Conservation (phyloP, 225 moss, liverwort and hornwort genomes). For the Rhytidiadelphus loreus region DNA sequence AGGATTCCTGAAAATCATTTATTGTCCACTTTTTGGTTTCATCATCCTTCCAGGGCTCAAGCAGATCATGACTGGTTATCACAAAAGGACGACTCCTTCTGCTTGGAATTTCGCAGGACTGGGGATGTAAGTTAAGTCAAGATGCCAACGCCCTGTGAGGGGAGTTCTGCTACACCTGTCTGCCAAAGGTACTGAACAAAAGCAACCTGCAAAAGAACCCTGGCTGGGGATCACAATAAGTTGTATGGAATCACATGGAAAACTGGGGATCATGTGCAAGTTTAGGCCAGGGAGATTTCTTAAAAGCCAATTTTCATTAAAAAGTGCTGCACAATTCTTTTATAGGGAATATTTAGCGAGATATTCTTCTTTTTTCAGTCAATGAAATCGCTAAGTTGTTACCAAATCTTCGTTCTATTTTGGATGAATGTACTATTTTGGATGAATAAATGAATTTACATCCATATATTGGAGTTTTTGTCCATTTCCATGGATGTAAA, state of each 20-base stretch:
- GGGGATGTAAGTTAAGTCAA: neutral
- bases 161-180: neutral
- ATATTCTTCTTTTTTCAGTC: neutral
- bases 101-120: neutral
- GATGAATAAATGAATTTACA: neutral
- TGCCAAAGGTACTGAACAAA: neutral
- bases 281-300: neutral
- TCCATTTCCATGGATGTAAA: neutral
- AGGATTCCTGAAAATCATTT: no score
- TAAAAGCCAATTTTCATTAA: neutral
- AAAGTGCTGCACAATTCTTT: neutral
- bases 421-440: neutral
- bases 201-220: neutral
- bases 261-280: neutral
- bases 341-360: neutral
- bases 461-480: no score
- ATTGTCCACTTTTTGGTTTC: neutral
- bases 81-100: neutral
- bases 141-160: neutral
- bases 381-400: neutral
- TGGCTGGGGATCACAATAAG: neutral
- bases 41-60: neutral
- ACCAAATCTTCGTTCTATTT: neutral
- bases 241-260: neutral
- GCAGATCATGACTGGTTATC: neutral